Base-by-base conservation (phyloP, 441 rosid species). In the Euphorbia celastroides region DNA sequence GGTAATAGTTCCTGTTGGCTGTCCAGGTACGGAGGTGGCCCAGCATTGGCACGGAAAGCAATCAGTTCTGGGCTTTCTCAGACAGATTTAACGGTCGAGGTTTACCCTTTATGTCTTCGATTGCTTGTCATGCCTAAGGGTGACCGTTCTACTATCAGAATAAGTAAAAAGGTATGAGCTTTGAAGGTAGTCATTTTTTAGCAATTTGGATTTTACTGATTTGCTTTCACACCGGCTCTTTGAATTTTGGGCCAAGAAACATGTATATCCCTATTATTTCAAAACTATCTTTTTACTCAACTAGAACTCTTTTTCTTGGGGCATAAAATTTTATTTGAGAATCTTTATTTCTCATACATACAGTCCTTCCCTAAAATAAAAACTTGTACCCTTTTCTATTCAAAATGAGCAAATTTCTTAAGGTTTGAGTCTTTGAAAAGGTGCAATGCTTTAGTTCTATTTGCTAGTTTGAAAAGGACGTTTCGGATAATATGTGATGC, bases 21-120 rank as follows among this genome's bases (percentile, higher is more conserved):
- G 50, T 69, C 32, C 65, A 94, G 99, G 99, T 94, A 94, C 73
- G 98, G 98, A 66, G 99, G 99, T 75, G 98, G 99, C 71, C 99
- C 99, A 32, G 70, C 83, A 34, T 77, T 94, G 85, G 85, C 93
- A 59, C 79, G 99, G 60, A 94, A 87, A 85, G 94, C 84, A 71
- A 92, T 94, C 60, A 81, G 88, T 77, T 92, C 97, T 38, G 92
- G 98, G 58, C 86, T 90, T 69, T 92, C 98, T 58, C 96, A 87
- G 75, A 87, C 90, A 36, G 99, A 94, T 72, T 79, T 88, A 80
- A 81, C 99, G 48, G 98, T 92, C 44, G 99, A 92, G 83, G 99
- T 94, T 36, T 92, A 94, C 82, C 98, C 99, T 73, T 82, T 94
- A 70, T 94, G 94, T 70, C 96, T 94, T 79, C 96, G 87, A 77